Conservation (phyloP, 441 rosid genomes). For the Aquilaria agallochum region DNA sequence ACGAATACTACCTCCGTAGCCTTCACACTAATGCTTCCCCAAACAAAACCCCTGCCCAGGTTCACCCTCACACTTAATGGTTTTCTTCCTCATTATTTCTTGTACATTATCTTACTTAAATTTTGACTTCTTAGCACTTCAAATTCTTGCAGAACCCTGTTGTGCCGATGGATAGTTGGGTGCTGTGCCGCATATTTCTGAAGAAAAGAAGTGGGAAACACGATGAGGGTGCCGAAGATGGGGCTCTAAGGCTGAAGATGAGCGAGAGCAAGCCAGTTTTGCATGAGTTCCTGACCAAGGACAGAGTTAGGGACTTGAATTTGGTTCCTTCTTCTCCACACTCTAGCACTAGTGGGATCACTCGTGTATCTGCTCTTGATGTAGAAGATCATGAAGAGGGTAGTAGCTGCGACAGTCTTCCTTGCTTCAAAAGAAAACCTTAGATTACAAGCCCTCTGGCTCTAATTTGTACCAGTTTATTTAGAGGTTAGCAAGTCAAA, state of each 20-base stretch:
- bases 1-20: conserved; percentile 63
- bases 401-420: conserved; percentile 61
- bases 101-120: background rate
- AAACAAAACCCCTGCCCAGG: conserved; percentile 28
- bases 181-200: conserved; percentile 76
- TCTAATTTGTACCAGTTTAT: conserved; percentile 18
- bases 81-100: background rate
- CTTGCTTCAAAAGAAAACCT: conserved; percentile 47
- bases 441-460: conserved; percentile 17
- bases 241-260: conserved; percentile 29
- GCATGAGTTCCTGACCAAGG: conserved; percentile 67
- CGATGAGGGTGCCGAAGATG: conserved; percentile 37
- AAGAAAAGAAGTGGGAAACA: conserved; percentile 57
- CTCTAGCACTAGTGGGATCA: conserved; percentile 69
- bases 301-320: conserved; percentile 43
- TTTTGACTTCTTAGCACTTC: background rate
- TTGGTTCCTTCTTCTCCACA: conserved; percentile 50
- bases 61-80: background rate
- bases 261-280: conserved; percentile 53
- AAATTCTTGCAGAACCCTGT: conserved; percentile 31
- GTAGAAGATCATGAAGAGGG: conserved; percentile 54
- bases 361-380: conserved; percentile 50
- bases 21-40: conserved; percentile 22
- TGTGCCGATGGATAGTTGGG: conserved; percentile 64
- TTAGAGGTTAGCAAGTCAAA: conserved; percentile 23